Conservation (phyloP, 176 grass and related monocot species). For the Eleusine indica region DNA sequence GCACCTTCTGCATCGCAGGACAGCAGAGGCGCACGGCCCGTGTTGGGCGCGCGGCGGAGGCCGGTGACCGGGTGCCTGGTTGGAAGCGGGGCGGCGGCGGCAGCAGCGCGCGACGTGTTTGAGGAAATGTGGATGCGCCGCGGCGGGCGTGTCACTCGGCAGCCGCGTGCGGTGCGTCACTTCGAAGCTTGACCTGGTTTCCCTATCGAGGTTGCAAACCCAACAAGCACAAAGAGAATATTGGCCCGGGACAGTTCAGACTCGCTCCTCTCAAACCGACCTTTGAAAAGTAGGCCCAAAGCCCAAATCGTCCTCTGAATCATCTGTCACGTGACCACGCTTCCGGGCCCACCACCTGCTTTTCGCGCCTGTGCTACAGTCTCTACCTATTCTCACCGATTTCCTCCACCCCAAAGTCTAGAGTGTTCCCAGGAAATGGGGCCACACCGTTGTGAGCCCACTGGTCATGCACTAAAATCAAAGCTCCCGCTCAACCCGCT, state of each 20-base stretch:
- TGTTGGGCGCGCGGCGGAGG: neutral
- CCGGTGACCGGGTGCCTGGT: neutral
- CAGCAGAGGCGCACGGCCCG: neutral
- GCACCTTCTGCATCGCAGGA: slow-evolving; percentile 70
- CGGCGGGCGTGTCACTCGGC: neutral
- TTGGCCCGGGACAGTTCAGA: neutral
- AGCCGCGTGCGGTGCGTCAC: neutral
- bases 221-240: neutral
- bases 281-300: neutral
- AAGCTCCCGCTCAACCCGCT: neutral
- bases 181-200: neutral
- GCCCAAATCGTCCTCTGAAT: neutral
- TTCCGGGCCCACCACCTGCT: neutral
- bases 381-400: neutral
- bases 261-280: neutral
- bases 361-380: neutral
- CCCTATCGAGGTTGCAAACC: neutral
- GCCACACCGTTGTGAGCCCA: neutral
- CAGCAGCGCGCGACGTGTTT: slow-evolving; percentile 28
- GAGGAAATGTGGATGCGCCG: slow-evolving; percentile 31
- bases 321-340: neutral
- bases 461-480: neutral
- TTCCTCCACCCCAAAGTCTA: neutral
- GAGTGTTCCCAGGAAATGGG: neutral
- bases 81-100: slow-evolving; percentile 19